These are phyloP conservation scores for Fusarium sp. DNA, from an alignment of 2,329 filamentous ascomycete genomes.

Conservation along the genomic window DNA sequence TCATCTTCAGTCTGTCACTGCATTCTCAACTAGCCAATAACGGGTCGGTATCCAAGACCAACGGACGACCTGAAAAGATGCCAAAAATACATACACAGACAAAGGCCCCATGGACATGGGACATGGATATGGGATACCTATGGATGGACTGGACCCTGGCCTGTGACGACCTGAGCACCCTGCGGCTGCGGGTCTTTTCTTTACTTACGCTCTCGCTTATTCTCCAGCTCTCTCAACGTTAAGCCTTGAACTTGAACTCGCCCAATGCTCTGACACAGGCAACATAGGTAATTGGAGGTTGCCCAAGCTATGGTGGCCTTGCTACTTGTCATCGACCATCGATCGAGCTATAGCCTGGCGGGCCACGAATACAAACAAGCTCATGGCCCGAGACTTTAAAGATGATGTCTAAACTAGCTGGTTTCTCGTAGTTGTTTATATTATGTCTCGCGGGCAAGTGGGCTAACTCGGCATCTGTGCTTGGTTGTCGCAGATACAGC, in stretches of 20 bases:
- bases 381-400: not conserved
- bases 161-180: constrained; percentile 22
- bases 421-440: not conserved
- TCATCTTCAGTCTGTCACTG: not conserved
- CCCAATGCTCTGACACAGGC: not conserved
- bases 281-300: not conserved
- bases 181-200: constrained; percentile 17
- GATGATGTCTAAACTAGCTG: not conserved
- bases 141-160: constrained; percentile 2
- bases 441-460: not conserved
- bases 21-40: constrained; percentile 8
- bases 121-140: not conserved
- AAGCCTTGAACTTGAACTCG: not conserved
- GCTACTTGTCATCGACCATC: not conserved
- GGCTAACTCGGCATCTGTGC: not conserved
- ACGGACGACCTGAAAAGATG: constrained; percentile 10
- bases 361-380: not conserved
- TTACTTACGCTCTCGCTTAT: constrained; percentile 1
- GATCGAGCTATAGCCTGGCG: not conserved
- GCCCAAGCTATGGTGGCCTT: not conserved
- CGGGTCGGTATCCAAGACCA: constrained; percentile 18
- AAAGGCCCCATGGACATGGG: constrained; percentile 5
- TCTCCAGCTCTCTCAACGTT: not conserved
- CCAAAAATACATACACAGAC: constrained; percentile 36
- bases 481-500: constrained; percentile 1